Conservation (phyloP, 805 yeast species). For the Yamadazyma nakazawae region DNA sequence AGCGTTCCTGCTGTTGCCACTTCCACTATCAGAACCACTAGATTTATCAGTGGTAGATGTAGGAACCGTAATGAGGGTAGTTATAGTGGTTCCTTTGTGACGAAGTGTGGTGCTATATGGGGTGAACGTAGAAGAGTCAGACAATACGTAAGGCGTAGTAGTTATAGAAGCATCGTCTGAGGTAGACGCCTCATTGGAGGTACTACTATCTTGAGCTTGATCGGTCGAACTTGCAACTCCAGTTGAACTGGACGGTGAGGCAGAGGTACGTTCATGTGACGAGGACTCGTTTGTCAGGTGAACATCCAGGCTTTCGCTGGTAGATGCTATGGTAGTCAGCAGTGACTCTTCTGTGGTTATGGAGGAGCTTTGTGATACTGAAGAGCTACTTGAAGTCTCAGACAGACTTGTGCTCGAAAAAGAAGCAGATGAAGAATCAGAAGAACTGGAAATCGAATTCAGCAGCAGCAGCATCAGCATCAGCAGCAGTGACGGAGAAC, state of each 20-base stretch:
- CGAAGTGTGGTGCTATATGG: slow-evolving; percentile 15
- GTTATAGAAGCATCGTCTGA: neutral
- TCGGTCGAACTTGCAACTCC: neutral
- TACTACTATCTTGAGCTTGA: neutral
- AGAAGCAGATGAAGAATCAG: neutral
- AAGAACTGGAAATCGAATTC: neutral
- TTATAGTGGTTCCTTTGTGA: slow-evolving; percentile 34
- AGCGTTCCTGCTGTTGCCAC: slow-evolving; percentile 24
- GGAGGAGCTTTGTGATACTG: neutral
- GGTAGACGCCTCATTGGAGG: neutral
- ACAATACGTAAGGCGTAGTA: slow-evolving; percentile 2
- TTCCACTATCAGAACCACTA: slow-evolving; percentile 8
- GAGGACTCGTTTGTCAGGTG: neutral
- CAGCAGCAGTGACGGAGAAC: neutral
- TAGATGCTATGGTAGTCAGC: neutral
- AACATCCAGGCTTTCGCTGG: neutral
- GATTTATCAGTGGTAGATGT: slow-evolving; percentile 18
- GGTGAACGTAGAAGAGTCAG: slow-evolving; percentile 7
- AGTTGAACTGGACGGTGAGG: neutral
- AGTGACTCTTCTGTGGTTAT: neutral
- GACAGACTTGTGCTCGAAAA: slow-evolving; percentile 5
- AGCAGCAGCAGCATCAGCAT: neutral
- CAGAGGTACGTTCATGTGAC: neutral
- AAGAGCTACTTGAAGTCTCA: neutral
- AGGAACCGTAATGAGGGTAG: slow-evolving; percentile 38